Conservation (phyloP, 192 early-diverging fungal species). For the Mortierella antarctica region DNA sequence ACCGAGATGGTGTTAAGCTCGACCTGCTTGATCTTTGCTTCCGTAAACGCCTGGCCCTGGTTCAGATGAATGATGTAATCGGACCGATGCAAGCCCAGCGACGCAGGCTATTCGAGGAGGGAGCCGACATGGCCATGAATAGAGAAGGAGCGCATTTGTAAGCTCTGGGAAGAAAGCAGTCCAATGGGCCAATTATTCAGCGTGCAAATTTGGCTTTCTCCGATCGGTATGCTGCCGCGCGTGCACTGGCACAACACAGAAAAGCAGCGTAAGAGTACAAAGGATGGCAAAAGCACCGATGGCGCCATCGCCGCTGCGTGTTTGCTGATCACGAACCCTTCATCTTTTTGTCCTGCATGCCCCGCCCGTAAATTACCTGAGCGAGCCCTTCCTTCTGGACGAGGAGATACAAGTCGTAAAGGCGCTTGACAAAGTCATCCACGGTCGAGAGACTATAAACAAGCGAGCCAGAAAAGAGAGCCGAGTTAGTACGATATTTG, state of each 20-base stretch:
- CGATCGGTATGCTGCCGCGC: slow-evolving; percentile 1
- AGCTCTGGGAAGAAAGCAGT: slow-evolving; percentile 21
- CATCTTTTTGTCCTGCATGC: background rate
- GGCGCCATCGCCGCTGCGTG: slow-evolving; percentile 16
- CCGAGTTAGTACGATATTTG: slow-evolving; percentile 3
- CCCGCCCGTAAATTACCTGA: slow-evolving; percentile 59
- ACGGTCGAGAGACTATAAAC: slow-evolving; percentile 69
- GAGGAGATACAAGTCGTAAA: slow-evolving; percentile 82
- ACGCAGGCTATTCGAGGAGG: slow-evolving; percentile 57
- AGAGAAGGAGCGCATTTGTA: slow-evolving; percentile 2
- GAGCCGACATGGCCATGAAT: background rate
- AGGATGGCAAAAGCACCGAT: slow-evolving; percentile 6
- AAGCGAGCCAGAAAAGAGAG: background rate
- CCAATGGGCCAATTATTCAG: slow-evolving; percentile 13
- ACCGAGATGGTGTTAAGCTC: slow-evolving; percentile 97
- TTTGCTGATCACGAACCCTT: background rate
- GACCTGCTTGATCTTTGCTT: slow-evolving; percentile 86
- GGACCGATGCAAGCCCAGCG: slow-evolving; percentile 89
- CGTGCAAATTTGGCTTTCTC: background rate
- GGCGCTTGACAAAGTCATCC: slow-evolving; percentile 84
- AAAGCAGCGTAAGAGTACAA: background rate
- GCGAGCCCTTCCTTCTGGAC: slow-evolving; percentile 67
- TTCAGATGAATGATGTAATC: slow-evolving; percentile 90
- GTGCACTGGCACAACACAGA: background rate
- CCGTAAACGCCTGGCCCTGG: slow-evolving; percentile 51